A percentile compares a stretch with the other conserved stretches of the same genome.
Conservation (phyloP, 371 early-diverging fungal genomes). For the Smittium culicis region DNA sequence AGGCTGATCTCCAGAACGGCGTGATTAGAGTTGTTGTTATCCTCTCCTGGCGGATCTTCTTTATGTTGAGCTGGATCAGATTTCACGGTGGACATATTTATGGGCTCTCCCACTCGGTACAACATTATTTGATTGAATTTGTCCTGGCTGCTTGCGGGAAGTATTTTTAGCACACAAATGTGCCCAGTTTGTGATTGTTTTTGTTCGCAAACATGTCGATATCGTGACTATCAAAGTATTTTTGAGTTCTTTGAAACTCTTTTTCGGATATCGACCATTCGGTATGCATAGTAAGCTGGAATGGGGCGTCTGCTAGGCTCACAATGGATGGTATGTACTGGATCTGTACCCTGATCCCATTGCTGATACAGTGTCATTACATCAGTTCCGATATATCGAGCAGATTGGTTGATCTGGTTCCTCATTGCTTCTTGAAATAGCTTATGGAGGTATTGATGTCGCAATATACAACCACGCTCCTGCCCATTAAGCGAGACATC, state of each 20-base stretch:
- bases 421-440: background rate
- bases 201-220: constrained; percentile 2
- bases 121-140: background rate
- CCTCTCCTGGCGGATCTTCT: constrained; percentile 1
- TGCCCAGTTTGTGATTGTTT: background rate
- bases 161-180: background rate
- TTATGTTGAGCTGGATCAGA: background rate
- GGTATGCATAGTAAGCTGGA: background rate
- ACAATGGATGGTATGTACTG: background rate
- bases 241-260: background rate
- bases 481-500: background rate
- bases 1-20: constrained; percentile 4
- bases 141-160: background rate
- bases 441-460: background rate
- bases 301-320: background rate
- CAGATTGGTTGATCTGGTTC: background rate
- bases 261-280: background rate
- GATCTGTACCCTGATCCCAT: background rate
- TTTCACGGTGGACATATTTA: background rate
- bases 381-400: background rate
- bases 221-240: background rate
- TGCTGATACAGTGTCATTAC: background rate
- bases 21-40: background rate
- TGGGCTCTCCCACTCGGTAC: background rate
- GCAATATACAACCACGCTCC: background rate